Evolutionary conservation across 2,329 filamentous ascomycete genomes (phyloP).

Genomic region (Colletotrichum tofieldiae): DNA sequence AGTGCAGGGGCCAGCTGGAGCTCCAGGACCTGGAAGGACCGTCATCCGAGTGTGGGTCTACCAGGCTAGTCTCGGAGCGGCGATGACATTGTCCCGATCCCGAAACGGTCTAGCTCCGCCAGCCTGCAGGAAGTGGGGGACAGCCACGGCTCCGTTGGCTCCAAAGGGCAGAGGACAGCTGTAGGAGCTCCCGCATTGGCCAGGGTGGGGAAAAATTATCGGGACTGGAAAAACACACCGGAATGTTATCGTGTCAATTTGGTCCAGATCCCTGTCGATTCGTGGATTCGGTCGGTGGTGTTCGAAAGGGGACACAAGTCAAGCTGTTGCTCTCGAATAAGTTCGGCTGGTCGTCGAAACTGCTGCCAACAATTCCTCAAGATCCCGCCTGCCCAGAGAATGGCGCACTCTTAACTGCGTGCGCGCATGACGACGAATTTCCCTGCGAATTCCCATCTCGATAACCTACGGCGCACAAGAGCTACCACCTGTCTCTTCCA

Average conservation of each 20-base stretch:
- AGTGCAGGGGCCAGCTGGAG: constrained; percentile 22
- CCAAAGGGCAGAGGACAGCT: background rate
- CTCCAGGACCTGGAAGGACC: constrained; percentile 9
- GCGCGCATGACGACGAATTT: constrained; percentile 19
- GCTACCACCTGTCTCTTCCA: constrained; percentile 17
- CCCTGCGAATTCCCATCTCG: constrained; percentile 2
- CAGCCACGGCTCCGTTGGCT: background rate
- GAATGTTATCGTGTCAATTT: constrained; percentile 46
- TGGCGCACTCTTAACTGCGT: constrained; percentile 40
- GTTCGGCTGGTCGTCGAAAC: constrained; percentile 20
- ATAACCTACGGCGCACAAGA: constrained; percentile 27
- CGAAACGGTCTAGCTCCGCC: background rate
- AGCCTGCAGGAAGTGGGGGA: constrained; percentile 12
- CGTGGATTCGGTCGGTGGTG: constrained; percentile 25
- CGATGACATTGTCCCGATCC: background rate
- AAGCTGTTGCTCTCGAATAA: constrained; percentile 31
- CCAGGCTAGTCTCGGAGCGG: constrained; percentile 1
- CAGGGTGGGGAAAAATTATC: background rate
- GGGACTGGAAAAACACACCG: constrained; percentile 43
- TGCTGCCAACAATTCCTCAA: background rate
- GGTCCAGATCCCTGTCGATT: constrained; percentile 39
- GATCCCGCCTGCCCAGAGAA: constrained; percentile 13
- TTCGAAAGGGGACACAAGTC: constrained; percentile 39
- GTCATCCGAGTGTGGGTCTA: background rate
- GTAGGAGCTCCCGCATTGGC: constrained; percentile 6